A percentile compares a stretch with the other conserved stretches of the same genome.
These are phyloP conservation scores for Xylaria venustula DNA, from an alignment of 495 filamentous ascomycete species.

Conservation along the genomic window DNA sequence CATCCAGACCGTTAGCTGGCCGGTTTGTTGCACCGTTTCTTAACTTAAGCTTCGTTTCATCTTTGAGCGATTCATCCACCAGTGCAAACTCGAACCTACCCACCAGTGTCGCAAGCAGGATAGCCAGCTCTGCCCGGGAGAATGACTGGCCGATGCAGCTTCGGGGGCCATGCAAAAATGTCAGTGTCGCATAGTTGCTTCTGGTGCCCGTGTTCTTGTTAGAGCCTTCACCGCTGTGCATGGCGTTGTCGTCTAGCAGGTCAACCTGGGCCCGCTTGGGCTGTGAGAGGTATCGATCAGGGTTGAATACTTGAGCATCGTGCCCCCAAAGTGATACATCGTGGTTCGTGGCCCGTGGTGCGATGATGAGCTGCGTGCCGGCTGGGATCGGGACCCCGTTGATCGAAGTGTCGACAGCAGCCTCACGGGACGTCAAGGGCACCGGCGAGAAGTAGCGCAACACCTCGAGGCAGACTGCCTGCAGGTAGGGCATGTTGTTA, in stretches of 20 bases:
- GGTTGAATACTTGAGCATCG: slow-evolving; percentile 38
- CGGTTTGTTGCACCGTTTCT: slow-evolving; percentile 51
- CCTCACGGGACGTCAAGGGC: slow-evolving; percentile 36
- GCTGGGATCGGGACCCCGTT: slow-evolving; percentile 41
- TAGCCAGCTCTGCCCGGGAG: slow-evolving; percentile 67
- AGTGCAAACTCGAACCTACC: slow-evolving; percentile 60
- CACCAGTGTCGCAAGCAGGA: slow-evolving; percentile 61
- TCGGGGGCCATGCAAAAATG: slow-evolving; percentile 37
- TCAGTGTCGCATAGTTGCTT: slow-evolving; percentile 48
- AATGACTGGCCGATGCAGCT: slow-evolving; percentile 59
- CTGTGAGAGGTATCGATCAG: slow-evolving; percentile 40
- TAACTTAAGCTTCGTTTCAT: slow-evolving; percentile 46
- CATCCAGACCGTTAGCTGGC: slow-evolving; percentile 56
- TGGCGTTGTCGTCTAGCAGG: slow-evolving; percentile 14
- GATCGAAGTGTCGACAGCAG: slow-evolving; percentile 60
- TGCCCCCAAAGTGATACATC: slow-evolving; percentile 42
- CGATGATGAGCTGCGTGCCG: slow-evolving; percentile 48
- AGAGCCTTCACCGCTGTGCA: background rate
- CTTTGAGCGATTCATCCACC: slow-evolving; percentile 32
- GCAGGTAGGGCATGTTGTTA: slow-evolving; percentile 27
- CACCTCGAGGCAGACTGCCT: slow-evolving; percentile 38
- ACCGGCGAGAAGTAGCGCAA: slow-evolving; percentile 37
- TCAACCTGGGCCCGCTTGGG: slow-evolving; percentile 16
- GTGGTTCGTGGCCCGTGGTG: slow-evolving; percentile 50
- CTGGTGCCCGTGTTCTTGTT: slow-evolving; percentile 19